Conservation (phyloP, 352 stramenopile species). For the Pythium myriotylum region DNA sequence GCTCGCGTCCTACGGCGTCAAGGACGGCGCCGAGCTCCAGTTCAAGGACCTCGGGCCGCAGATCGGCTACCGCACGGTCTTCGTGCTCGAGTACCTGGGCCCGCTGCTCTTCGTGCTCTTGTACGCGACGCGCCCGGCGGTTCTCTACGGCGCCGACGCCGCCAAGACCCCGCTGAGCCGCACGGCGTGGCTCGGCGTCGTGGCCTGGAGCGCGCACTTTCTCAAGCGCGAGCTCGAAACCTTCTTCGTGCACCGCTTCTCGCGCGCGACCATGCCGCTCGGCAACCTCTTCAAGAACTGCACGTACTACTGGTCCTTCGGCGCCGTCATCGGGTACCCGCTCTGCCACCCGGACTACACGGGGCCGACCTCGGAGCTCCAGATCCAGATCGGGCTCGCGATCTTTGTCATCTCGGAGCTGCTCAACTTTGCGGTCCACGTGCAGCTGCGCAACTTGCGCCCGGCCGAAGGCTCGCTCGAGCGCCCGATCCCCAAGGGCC, state of each 20-base stretch:
- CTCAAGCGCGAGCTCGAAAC: conserved; percentile 88
- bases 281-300: conserved; percentile 92
- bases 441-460: conserved; percentile 83
- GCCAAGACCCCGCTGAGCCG: conserved; percentile 37
- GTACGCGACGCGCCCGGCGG: conserved; percentile 65
- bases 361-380: conserved; percentile 45
- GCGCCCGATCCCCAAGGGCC: conserved; percentile 67
- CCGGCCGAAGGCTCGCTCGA: conserved; percentile 74
- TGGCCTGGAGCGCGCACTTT: conserved; percentile 82
- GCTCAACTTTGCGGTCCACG: conserved; percentile 84
- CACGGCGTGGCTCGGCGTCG: conserved; percentile 58
- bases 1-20: conserved; percentile 59
- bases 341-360: conserved; percentile 79
- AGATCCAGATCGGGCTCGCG: conserved; percentile 58
- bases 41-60: conserved; percentile 86
- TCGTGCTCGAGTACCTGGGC: conserved; percentile 85
- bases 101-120: conserved; percentile 85
- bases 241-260: conserved; percentile 90
- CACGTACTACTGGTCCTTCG: conserved; percentile 88
- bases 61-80: conserved; percentile 90
- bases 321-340: conserved; percentile 80
- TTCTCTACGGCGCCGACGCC: conserved; percentile 70
- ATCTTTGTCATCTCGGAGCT: conserved; percentile 78
- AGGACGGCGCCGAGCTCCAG: conserved; percentile 48
- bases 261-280: conserved; percentile 85